A percentile compares a stretch with the other conserved stretches of the same genome.
Evolutionary conservation across 2,329 filamentous ascomycete genomes (phyloP).

Genomic region (Talaromyces sp.): DNA sequence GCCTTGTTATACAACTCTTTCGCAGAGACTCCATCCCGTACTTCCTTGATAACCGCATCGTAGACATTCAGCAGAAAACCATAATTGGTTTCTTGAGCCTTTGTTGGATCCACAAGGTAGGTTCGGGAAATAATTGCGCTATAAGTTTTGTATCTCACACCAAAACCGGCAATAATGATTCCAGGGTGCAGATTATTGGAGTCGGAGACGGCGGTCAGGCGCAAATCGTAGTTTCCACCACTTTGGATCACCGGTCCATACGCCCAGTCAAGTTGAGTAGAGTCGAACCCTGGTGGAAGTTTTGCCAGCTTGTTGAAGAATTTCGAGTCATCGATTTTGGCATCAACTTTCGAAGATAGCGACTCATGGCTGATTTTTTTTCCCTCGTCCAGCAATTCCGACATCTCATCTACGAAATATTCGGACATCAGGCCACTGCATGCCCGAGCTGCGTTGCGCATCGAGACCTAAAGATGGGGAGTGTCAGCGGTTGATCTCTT

Average conservation of each 20-base stretch:
- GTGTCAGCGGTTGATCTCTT: background rate
- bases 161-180: constrained; percentile 87
- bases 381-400: constrained; percentile 87
- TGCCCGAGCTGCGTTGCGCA: constrained; percentile 89
- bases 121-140: constrained; percentile 88
- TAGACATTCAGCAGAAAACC: constrained; percentile 81
- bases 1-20: constrained; percentile 94
- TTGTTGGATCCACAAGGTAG: constrained; percentile 95
- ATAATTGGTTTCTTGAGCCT: constrained; percentile 90
- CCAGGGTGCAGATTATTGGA: constrained; percentile 81
- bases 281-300: constrained; percentile 80
- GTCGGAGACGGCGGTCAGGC: constrained; percentile 71
- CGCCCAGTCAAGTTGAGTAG: constrained; percentile 87
- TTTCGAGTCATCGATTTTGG: constrained; percentile 86
- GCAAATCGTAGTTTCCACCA: constrained; percentile 89
- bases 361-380: constrained; percentile 92
- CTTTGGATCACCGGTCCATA: constrained; percentile 88
- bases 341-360: constrained; percentile 79
- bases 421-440: constrained; percentile 92
- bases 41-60: constrained; percentile 82
- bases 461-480: constrained; percentile 64
- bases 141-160: constrained; percentile 92
- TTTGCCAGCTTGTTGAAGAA: constrained; percentile 85
- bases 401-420: constrained; percentile 98
- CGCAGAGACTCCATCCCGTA: constrained; percentile 76